Evolutionary conservation across 805 yeast genomes (phyloP), one percentile per base, ranked within the genome.

Genomic region (Kodamaea neixiangensis): DNA sequence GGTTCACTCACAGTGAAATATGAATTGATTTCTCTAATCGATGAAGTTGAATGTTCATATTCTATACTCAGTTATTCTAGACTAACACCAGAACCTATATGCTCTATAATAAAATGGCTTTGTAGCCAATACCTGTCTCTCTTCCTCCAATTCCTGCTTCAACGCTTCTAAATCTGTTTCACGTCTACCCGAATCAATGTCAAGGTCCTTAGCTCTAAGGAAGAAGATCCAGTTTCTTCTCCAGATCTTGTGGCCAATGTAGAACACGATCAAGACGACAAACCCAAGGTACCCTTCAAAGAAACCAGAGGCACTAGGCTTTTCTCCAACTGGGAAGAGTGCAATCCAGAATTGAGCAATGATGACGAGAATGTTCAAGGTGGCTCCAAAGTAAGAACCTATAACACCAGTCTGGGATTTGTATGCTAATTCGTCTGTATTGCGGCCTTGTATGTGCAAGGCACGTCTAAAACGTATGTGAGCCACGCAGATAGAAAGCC

Each of bases 71-170:
- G 38, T 15, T 37, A 19, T 37, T 7, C 17, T 34, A 15, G 18
- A 15, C 9, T 22, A 72, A 53, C 77, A 72, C 73, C 74, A 72
- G 46, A 61, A 61, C 35, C 54, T 63, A 53, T 71, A 73, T 11
- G 66, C 48, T 55, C 73, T 68, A 54, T 62, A 60, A 49, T 62
- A 67, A 51, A 63, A 64, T 3, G 78, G 77, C 50, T 70, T 71
- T 20, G 66, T 44, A 3, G 58, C 52, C 52, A 72, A 61, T 4
- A 68, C 47, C 3, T 59, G 64, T 53, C 69, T 59, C 53, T 67
- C 72, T 45, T 69, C 72, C 6, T 54, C 68, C 55, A 67, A 57
- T 45, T 69, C 72, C 44, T 57, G 49, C 51, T 54, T 55, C 47
- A 63, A 55, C 4, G 65, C 62, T 46, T 64, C 68, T 40, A 64